Conservation (phyloP, 2,329 filamentous ascomycete species). For the Aspergillus alliaceus region DNA sequence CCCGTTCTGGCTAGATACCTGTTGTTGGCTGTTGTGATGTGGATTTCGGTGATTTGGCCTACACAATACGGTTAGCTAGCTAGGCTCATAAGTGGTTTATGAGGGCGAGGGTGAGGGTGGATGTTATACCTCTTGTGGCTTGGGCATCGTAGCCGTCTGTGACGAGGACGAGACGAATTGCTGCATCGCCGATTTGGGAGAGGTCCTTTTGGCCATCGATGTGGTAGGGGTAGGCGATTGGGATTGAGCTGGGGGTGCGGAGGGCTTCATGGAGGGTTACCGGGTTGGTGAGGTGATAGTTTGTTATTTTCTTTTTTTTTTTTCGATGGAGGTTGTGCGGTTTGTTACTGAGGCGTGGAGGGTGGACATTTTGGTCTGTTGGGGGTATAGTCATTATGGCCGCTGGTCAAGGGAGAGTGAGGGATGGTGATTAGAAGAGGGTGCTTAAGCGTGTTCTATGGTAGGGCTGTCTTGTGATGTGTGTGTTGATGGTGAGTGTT, state of each 20-base stretch:
- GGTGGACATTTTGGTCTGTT: too few relatives aligned
- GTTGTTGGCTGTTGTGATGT: constrained; percentile 7
- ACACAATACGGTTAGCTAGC: too few relatives aligned
- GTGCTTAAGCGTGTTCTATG: too few relatives aligned
- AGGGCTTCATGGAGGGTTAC: neutral
- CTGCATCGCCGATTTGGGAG: constrained; percentile 7
- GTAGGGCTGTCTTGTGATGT: too few relatives aligned
- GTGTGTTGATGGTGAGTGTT: too few relatives aligned
- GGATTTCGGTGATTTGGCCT: constrained; percentile 3
- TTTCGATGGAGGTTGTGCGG: too few relatives aligned
- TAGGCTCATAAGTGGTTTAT: neutral
- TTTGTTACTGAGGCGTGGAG: too few relatives aligned
- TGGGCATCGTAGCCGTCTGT: neutral
- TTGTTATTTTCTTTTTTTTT: neutral
- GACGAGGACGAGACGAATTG: neutral
- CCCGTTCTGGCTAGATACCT: constrained; percentile 12
- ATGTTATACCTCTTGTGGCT: neutral
- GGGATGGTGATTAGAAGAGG: too few relatives aligned
- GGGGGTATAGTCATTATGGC: too few relatives aligned
- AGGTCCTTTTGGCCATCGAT: constrained; percentile 7
- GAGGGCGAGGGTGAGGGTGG: too few relatives aligned
- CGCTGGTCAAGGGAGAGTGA: too few relatives aligned
- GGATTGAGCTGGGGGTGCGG: neutral
- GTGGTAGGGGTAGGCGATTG: neutral
- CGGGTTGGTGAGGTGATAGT: neutral